Evolutionary conservation across 73 alveolate species (phyloP).

Genomic region (Diophrys appendiculata): DNA sequence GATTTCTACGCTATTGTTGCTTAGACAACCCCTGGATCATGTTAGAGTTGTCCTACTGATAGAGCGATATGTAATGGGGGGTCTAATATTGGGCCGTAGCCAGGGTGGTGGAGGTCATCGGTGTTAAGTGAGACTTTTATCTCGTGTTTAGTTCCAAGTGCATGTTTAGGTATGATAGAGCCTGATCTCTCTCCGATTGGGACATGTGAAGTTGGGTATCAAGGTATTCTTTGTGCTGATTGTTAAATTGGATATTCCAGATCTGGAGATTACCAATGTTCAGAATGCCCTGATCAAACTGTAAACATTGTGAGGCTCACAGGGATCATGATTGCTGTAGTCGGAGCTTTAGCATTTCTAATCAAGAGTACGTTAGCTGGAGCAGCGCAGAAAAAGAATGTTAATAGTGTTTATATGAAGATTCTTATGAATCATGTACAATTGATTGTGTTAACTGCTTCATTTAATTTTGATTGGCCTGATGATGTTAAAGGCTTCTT

Average conservation of each 20-base stretch:
- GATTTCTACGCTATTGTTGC: slow-evolving; percentile 3
- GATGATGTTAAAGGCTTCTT: slow-evolving; percentile 29
- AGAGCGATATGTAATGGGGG: slow-evolving; percentile 50
- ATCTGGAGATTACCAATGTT: slow-evolving; percentile 1
- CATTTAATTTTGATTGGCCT: slow-evolving; percentile 55
- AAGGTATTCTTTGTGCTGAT: slow-evolving; percentile 42
- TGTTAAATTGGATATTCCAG: slow-evolving; percentile 36
- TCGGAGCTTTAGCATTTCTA: neutral
- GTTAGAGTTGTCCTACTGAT: slow-evolving; percentile 34
- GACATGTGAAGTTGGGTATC: slow-evolving; percentile 34
- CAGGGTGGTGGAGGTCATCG: slow-evolving; percentile 47
- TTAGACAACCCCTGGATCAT: slow-evolving; percentile 13
- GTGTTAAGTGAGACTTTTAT: neutral
- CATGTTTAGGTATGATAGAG: slow-evolving; percentile 45
- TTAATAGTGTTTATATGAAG: slow-evolving; percentile 15
- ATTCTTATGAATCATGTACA: slow-evolving; percentile 31
- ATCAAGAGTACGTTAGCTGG: neutral
- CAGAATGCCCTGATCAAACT: slow-evolving; percentile 13
- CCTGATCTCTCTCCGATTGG: slow-evolving; percentile 42
- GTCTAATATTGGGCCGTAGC: slow-evolving; percentile 41
- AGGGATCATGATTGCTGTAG: neutral
- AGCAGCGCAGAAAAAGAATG: slow-evolving; percentile 21
- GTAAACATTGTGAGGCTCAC: neutral
- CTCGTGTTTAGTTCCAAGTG: slow-evolving; percentile 13
- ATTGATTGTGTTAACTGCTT: slow-evolving; percentile 14